Conservation (phyloP, 495 filamentous ascomycete species). For the Thermothielavioides terrestris region DNA sequence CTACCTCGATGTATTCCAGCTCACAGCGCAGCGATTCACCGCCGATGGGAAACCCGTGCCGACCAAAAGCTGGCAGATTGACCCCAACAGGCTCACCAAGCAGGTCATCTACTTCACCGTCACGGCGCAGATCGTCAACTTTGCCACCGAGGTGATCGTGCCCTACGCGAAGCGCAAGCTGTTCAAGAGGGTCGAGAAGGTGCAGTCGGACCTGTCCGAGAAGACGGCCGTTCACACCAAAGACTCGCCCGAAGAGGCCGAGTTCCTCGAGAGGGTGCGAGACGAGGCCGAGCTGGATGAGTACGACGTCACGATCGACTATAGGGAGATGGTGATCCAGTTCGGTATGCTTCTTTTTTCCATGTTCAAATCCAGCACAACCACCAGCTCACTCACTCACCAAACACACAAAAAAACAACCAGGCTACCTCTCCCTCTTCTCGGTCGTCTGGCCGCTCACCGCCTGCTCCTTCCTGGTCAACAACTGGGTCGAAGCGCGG, state of each 20-base stretch:
- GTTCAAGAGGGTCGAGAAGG: constrained; percentile 64
- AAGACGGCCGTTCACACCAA: constrained; percentile 36
- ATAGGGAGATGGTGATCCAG: constrained; percentile 93
- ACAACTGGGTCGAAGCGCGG: constrained; percentile 94
- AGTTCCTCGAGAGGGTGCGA: constrained; percentile 72
- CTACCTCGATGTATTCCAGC: constrained; percentile 76
- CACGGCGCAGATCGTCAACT: constrained; percentile 85
- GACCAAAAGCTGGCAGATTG: constrained; percentile 67
- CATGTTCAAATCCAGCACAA: neutral
- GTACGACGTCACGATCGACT: constrained; percentile 82
- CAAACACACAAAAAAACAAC: too few relatives aligned
- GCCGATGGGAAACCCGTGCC: constrained; percentile 59
- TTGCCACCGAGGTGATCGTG: constrained; percentile 77
- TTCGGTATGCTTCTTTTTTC: constrained; percentile 35
- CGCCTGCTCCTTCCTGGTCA: constrained; percentile 78
- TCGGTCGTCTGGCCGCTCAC: constrained; percentile 89
- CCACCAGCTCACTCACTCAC: too few relatives aligned
- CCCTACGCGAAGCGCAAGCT: constrained; percentile 72
- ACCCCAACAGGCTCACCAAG: constrained; percentile 74
- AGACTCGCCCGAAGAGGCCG: constrained; percentile 64
- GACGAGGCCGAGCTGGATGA: constrained; percentile 75
- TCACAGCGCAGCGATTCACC: constrained; percentile 68
- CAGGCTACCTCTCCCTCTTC: constrained; percentile 81
- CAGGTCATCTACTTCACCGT: constrained; percentile 97
- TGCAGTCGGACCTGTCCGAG: constrained; percentile 48